Percentiles rank a stretch among this genome's conserved stretches.
Evolutionary conservation across 352 stramenopile genomes (phyloP).

Genomic region (Phytophthora crassamura): DNA sequence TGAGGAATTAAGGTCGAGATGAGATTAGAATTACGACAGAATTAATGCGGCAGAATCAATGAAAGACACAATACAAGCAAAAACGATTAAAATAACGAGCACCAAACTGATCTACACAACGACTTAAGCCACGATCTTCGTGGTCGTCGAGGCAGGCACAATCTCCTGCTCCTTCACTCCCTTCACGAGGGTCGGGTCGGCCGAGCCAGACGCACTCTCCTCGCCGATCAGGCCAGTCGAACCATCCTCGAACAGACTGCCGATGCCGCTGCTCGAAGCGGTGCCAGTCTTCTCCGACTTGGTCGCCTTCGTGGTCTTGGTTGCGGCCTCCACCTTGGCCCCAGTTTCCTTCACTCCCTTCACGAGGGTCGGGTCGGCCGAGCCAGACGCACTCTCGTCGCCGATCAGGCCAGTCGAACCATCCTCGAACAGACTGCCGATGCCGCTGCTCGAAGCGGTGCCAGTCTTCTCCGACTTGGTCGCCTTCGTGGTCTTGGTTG

Average conservation of each 20-base stretch:
- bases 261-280: neutral
- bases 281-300: conserved; percentile 11
- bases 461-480: conserved; percentile 24
- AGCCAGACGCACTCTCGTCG: neutral
- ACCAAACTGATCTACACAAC: conserved; percentile 3
- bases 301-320: conserved; percentile 6
- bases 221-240: conserved; percentile 3
- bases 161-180: no score
- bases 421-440: conserved; percentile 22
- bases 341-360: neutral
- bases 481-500: conserved; percentile 17
- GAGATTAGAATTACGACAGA: no score
- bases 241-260: conserved; percentile 12
- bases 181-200: conserved; percentile 6
- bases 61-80: neutral
- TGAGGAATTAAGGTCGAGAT: no score
- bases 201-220: neutral
- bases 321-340: neutral
- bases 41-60: no score
- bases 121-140: conserved; percentile 10
- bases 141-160: conserved; percentile 9
- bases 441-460: conserved; percentile 7
- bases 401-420: conserved; percentile 2
- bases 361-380: neutral
- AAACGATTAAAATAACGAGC: conserved; percentile 8